These are phyloP conservation scores for Coleophoma eucalyptorum DNA, from an alignment of 2,329 filamentous ascomycete species.

Conservation along the genomic window DNA sequence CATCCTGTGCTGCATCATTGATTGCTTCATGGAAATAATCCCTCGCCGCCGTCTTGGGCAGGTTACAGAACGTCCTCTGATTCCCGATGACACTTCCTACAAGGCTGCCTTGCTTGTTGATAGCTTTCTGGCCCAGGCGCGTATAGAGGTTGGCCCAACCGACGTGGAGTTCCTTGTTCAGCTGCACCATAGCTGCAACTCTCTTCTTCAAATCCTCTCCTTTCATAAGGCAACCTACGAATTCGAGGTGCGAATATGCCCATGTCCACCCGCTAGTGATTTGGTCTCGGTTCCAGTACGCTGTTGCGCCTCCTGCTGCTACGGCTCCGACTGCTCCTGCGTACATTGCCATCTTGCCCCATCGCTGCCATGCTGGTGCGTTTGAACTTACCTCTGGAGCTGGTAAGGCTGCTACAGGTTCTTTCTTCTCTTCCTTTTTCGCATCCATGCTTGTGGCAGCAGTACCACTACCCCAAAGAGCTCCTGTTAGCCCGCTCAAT, in stretches of 20 bases:
- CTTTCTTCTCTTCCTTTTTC: constrained; percentile 27
- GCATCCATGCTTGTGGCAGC: constrained; percentile 23
- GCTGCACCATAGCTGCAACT: constrained; percentile 61
- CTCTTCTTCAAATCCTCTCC: constrained; percentile 76
- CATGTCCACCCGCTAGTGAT: constrained; percentile 74
- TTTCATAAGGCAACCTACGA: constrained; percentile 85
- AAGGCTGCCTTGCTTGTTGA: constrained; percentile 47
- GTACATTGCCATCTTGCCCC: constrained; percentile 81
- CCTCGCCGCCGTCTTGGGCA: constrained; percentile 56
- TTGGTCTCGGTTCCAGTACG: constrained; percentile 81
- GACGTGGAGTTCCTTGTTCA: constrained; percentile 62
- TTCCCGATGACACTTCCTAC: constrained; percentile 58
- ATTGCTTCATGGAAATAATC: constrained; percentile 65
- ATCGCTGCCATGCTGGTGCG: constrained; percentile 62
- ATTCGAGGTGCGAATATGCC: constrained; percentile 88
- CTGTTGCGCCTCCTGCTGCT: constrained; percentile 76
- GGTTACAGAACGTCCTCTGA: constrained; percentile 83
- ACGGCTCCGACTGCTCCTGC: constrained; percentile 82
- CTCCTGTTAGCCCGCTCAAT: constrained; percentile 61
- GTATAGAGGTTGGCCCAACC: constrained; percentile 89
- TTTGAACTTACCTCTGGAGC: constrained; percentile 36
- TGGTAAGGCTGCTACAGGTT: constrained; percentile 32
- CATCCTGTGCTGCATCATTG: constrained; percentile 77
- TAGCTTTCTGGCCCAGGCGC: constrained; percentile 67
- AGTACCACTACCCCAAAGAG: constrained; percentile 57